Percentiles rank a stretch among this genome's conserved stretches.
Conservation (phyloP, 192 early-diverging fungal species). For the Coemansia sp. region DNA sequence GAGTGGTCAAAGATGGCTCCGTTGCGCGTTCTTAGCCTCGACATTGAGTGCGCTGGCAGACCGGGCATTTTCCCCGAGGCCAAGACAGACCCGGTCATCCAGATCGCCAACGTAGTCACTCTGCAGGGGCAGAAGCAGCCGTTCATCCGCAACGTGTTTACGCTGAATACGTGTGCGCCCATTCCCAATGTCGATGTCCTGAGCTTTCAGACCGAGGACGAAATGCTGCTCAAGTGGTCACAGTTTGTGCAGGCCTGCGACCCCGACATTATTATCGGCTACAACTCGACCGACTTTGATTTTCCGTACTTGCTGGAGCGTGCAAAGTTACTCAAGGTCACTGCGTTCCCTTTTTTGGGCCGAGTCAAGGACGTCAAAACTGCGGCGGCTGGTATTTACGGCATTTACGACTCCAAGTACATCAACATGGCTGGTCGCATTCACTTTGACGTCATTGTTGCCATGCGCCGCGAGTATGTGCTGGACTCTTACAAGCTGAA, state of each 20-base stretch:
- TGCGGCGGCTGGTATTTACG: constrained; percentile 62
- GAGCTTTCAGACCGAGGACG: constrained; percentile 77
- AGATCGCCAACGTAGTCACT: constrained; percentile 95
- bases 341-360: constrained; percentile 84
- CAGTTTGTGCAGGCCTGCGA: constrained; percentile 88
- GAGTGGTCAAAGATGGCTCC: constrained; percentile 96
- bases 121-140: constrained; percentile 88
- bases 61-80: constrained; percentile 97
- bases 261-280: constrained; percentile 94
- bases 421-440: constrained; percentile 92
- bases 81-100: constrained; percentile 90
- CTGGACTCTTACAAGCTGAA: constrained; percentile 95
- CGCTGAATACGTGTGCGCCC: constrained; percentile 86
- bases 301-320: constrained; percentile 95
- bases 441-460: constrained; percentile 90
- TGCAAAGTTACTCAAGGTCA: constrained; percentile 73
- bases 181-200: constrained; percentile 90
- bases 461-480: constrained; percentile 96
- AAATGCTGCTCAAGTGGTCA: constrained; percentile 82
- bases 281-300: constrained; percentile 98
- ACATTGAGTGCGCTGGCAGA: constrained; percentile 98
- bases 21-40: constrained; percentile 92
- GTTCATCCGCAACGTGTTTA: constrained; percentile 94
- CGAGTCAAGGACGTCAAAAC: constrained; percentile 59
- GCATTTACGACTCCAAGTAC: constrained; percentile 87